Evolutionary conservation across 768 basidiomycete genomes (phyloP).

Genomic region (Kondoa malvinella): DNA sequence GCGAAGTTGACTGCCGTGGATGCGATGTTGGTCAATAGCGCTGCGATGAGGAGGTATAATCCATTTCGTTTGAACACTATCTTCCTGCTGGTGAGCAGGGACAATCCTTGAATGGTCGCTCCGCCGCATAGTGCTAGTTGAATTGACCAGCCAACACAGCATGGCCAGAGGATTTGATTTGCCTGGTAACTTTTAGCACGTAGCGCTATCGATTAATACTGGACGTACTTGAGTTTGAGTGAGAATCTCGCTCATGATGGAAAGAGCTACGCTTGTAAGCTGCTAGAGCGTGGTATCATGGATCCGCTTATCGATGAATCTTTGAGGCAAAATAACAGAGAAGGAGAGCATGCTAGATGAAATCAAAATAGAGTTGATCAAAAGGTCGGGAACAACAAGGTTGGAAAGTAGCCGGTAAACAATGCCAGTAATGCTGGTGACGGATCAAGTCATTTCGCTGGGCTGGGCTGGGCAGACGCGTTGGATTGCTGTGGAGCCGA

Average conservation of each 20-base stretch:
- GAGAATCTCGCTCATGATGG: no score
- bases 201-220: neutral
- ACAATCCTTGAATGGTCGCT: neutral
- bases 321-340: no score
- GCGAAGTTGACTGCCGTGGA: neutral
- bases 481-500: no score
- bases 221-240: neutral
- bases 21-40: neutral
- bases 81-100: neutral
- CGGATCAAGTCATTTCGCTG: no score
- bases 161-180: neutral
- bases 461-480: no score
- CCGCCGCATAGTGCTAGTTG: neutral
- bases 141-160: neutral
- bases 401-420: no score
- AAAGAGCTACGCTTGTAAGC: neutral
- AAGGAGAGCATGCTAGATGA: no score
- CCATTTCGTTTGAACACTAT: neutral
- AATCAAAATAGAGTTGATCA: no score
- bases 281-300: no score
- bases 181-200: neutral
- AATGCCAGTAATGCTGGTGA: no score
- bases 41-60: neutral
- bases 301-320: no score
- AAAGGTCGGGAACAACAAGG: no score